Evolutionary conservation across 352 stramenopile genomes (phyloP).

Genomic region (Globisporangium abappressorium): DNA sequence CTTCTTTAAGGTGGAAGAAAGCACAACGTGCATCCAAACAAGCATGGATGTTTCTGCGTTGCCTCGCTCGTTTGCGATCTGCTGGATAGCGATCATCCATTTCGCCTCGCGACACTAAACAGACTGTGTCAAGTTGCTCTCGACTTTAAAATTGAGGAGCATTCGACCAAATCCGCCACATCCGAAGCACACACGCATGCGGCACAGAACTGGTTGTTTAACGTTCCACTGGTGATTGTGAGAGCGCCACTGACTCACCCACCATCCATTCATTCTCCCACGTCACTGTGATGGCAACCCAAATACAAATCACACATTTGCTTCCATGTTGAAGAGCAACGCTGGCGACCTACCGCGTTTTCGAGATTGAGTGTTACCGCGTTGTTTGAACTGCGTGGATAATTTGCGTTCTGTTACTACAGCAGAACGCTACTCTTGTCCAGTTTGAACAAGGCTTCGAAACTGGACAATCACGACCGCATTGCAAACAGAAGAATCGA

Average conservation of each 20-base stretch:
- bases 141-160: neutral
- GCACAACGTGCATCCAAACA: neutral
- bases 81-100: neutral
- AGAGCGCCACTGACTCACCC: neutral
- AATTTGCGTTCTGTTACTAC: neutral
- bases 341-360: no score
- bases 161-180: constrained; percentile 2
- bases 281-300: neutral
- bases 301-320: neutral
- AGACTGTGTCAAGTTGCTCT: no score
- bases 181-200: neutral
- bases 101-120: neutral
- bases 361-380: no score
- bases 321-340: no score
- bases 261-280: neutral
- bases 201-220: neutral
- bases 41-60: neutral
- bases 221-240: neutral
- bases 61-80: neutral
- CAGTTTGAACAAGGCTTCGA: no score
- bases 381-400: neutral
- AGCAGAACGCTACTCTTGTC: no score
- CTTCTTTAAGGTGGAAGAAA: neutral
- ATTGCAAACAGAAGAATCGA: neutral
- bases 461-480: neutral